phyloP scores from a whole-genome alignment of 768 basidiomycete species.

The Coprinopsis strossmayeri region DNA sequence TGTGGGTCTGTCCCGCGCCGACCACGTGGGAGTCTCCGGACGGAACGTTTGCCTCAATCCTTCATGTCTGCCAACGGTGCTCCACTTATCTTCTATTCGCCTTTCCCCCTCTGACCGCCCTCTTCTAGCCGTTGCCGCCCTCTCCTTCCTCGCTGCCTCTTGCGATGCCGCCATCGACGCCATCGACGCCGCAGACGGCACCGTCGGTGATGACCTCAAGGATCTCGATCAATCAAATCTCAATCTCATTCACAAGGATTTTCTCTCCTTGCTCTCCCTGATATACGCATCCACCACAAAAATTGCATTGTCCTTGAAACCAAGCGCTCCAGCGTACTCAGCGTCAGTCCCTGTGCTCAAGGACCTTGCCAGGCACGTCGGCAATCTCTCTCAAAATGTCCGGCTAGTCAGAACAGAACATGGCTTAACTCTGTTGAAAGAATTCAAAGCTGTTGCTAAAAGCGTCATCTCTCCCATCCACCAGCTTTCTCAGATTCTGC shows the following conservation, averaged over 20 bases:
- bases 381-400: conserved; percentile 45
- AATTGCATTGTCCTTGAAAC: conserved; percentile 56
- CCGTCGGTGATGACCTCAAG: conserved; percentile 13
- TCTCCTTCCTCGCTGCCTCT: conserved; percentile 27
- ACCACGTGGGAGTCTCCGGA: background rate
- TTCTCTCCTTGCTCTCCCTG: conserved; percentile 50
- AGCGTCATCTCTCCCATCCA: conserved; percentile 39
- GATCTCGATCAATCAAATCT: conserved; percentile 21
- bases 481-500: conserved; percentile 37
- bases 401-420: conserved; percentile 36
- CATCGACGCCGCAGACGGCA: conserved; percentile 16
- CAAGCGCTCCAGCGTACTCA: conserved; percentile 43
- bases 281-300: conserved; percentile 54
- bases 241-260: conserved; percentile 43
- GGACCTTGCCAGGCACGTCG: conserved; percentile 43
- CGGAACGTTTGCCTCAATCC: background rate
- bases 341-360: conserved; percentile 46
- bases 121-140: conserved; percentile 23
- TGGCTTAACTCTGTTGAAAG: conserved; percentile 40
- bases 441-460: conserved; percentile 31
- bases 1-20: background rate
- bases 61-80: conserved; percentile 35
- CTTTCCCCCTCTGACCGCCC: background rate
- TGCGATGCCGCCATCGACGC: conserved; percentile 31
- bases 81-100: conserved; percentile 8